A percentile compares a stretch with the other conserved stretches of the same genome.
Evolutionary conservation across 805 yeast genomes (phyloP).

Genomic region (Brettanomyces anomalus): DNA sequence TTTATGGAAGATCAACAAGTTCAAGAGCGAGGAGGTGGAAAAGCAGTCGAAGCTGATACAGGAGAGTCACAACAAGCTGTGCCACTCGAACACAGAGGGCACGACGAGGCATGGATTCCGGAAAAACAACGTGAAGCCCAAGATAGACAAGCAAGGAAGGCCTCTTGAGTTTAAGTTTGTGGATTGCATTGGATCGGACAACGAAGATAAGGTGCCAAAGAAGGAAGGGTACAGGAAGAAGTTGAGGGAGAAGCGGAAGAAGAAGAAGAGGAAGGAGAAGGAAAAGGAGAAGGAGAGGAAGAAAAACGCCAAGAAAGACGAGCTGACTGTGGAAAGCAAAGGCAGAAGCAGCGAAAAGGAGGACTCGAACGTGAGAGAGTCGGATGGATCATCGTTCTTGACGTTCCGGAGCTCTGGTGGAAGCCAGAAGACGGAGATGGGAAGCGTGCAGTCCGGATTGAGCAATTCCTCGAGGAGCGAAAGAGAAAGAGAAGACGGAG

Average conservation of each 20-base stretch:
- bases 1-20: constrained; percentile 23
- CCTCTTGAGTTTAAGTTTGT: constrained; percentile 27
- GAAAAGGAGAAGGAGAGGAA: not conserved
- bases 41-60: constrained; percentile 24
- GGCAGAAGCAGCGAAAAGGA: not conserved
- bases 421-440: too few species aligned
- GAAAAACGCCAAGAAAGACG: not conserved
- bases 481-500: too few species aligned
- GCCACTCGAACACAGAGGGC: constrained; percentile 10
- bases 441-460: too few species aligned
- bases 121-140: constrained; percentile 23
- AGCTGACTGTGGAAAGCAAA: not conserved
- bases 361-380: not conserved
- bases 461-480: too few species aligned
- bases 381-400: not conserved
- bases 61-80: constrained; percentile 14
- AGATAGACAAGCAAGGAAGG: constrained; percentile 22
- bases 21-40: constrained; percentile 24
- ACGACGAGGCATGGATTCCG: constrained; percentile 21
- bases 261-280: constrained; percentile 2
- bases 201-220: not conserved
- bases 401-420: too few species aligned
- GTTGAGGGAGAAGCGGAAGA: not conserved
- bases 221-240: constrained; percentile 1
- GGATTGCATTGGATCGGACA: constrained; percentile 15